A percentile compares a stretch with the other conserved stretches of the same genome.
These are phyloP conservation scores for Hypoxylon fuscum DNA, from an alignment of 495 filamentous ascomycete species.

Conservation along the genomic window DNA sequence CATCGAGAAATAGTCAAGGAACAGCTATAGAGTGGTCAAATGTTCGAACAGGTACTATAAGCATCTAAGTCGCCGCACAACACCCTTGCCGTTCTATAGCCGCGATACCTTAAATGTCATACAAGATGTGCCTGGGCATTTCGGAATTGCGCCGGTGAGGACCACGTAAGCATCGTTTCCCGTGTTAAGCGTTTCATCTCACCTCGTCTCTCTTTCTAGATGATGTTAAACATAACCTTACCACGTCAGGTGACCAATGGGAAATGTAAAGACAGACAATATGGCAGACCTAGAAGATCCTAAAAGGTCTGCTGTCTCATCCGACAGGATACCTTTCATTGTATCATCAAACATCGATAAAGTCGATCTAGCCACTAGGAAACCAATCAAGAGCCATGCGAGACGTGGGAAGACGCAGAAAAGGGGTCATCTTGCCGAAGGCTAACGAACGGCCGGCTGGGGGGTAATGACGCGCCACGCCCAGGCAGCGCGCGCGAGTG, in stretches of 20 bases:
- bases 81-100: not conserved
- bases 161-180: too few species aligned
- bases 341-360: slow-evolving; percentile 2
- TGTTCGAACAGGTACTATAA: too few species aligned
- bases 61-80: too few species aligned
- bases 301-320: not conserved
- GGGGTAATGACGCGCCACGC: not conserved
- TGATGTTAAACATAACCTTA: not conserved
- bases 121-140: slow-evolving; percentile 4
- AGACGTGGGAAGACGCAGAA: not conserved
- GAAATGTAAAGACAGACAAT: not conserved
- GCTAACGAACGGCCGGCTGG: not conserved
- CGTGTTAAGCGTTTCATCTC: not conserved
- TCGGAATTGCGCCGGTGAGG: too few species aligned
- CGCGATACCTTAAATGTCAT: not conserved
- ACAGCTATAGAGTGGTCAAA: too few species aligned
- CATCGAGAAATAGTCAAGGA: too few species aligned
- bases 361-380: not conserved
- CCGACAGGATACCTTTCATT: not conserved
- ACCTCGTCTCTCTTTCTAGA: too few species aligned
- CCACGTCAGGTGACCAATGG: not conserved
- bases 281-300: not conserved
- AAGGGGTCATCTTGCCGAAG: not conserved
- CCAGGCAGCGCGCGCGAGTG: not conserved
- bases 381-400: not conserved